Evolutionary conservation across 177 flowering plant species (phyloP), one percentile per base, ranked within the genome.

Genomic region (Vitis hybrid): DNA sequence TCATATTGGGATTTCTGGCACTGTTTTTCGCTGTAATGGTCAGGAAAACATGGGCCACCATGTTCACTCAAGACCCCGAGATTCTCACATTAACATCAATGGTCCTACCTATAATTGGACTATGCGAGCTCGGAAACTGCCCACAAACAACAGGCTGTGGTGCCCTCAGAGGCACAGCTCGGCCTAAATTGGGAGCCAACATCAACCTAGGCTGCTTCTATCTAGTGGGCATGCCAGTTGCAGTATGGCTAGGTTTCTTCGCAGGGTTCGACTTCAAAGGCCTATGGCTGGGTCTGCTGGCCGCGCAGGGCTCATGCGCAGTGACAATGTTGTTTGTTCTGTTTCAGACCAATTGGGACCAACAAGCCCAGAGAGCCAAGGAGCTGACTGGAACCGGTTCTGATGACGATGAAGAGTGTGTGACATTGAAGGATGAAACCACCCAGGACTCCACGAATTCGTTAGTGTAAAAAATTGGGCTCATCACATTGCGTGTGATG

Each of bases 131-230:
- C 2, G 96, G 96, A 1, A 90, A 90, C 62, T 85, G 90, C 65
- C 96, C 96, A 0, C 96, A 90, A 56, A 90, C 96, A 9, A 80
- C 89, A 2, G 85, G 80, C 4, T 90, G 96, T 63, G 96, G 96
- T 3, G 90, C 85, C 0, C 31, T 90, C 48, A 82, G 92, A 51
- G 96, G 96, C 0, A 78, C 84, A 0, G 89, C 89, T 0, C 49
- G 87, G 51, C 89, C 89, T 1, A 76, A 76, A 55, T 5, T 79
- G 15, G 89, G 86, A 1, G 89, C 89, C 0, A 79, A 76, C n/a
- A 70, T 86, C 19, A 86, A 86, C 78, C 51, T 86, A 56, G 66
- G 81, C 0, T 76, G 86, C 56, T 86, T 86, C 56, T 86, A 86
- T 65, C 19, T 79, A 1, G 89, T 86, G 26, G 89, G 89, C 15